Conservation (phyloP, 495 filamentous ascomycete species). For the Chaetomidium leptoderma region DNA sequence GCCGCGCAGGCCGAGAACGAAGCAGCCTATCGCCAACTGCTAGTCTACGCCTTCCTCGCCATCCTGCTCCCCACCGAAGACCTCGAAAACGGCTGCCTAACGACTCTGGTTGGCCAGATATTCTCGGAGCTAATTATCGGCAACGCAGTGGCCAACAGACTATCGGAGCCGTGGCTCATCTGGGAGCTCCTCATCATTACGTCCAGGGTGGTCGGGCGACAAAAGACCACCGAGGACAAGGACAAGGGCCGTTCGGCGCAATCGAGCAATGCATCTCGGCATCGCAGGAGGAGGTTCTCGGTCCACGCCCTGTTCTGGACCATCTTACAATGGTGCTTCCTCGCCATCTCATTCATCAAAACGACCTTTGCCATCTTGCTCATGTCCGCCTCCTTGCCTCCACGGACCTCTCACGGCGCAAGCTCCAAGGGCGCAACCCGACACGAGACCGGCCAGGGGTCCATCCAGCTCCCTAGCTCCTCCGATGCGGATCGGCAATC, state of each 20-base stretch:
- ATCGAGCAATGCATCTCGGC: conserved; percentile 13
- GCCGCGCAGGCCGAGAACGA: conserved; percentile 69
- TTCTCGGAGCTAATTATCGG: conserved; percentile 81
- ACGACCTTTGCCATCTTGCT: conserved; percentile 51
- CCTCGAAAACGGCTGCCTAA: conserved; percentile 77
- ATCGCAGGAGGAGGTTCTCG: conserved; percentile 26
- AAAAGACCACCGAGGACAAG: conserved; percentile 14
- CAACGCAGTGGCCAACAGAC: conserved; percentile 66
- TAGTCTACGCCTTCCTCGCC: conserved; percentile 72
- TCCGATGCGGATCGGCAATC: conserved; percentile 24
- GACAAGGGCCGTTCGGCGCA: conserved; percentile 10
- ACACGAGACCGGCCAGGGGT: conserved; percentile 16
- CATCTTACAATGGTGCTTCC: conserved; percentile 62
- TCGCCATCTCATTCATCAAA: conserved; percentile 60
- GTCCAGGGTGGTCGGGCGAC: conserved; percentile 26
- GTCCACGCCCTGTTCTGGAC: conserved; percentile 58
- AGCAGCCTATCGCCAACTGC: conserved; percentile 69
- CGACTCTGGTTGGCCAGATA: conserved; percentile 75
- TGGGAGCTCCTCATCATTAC: conserved; percentile 70
- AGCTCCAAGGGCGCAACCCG: conserved; percentile 15
- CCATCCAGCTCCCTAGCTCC: conserved; percentile 3
- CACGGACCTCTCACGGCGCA: conserved; percentile 32
- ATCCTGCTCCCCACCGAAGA: conserved; percentile 88
- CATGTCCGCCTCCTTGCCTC: conserved; percentile 51
- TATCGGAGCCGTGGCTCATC: conserved; percentile 80